Conservation (phyloP, 176 grass and related monocot genomes). For the Musa troglodytarum region DNA sequence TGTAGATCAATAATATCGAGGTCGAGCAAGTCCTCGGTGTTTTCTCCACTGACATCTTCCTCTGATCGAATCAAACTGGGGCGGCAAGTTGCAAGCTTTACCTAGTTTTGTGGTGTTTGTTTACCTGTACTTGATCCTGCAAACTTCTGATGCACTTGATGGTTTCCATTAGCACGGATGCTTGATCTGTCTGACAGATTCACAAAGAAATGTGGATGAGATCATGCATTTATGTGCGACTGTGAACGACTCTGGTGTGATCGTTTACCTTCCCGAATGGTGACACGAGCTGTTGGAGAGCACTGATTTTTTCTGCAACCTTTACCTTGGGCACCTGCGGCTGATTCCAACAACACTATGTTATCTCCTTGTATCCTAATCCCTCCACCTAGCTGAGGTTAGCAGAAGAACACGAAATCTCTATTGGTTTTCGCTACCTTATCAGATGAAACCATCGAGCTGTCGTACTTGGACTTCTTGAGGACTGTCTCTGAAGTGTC, state of each 20-base stretch:
- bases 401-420: too few species aligned
- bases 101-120: background rate
- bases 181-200: conserved; percentile 16
- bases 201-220: background rate
- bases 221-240: too few species aligned
- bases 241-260: too few species aligned
- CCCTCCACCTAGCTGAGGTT: too few species aligned
- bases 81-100: too few species aligned
- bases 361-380: background rate
- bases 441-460: background rate
- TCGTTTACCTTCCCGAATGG: conserved; percentile 21
- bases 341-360: background rate
- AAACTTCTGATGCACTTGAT: conserved; percentile 12
- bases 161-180: conserved; percentile 14
- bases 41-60: too few species aligned
- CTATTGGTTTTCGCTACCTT: background rate
- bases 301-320: conserved; percentile 18
- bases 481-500: background rate
- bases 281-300: conserved; percentile 24
- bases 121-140: conserved; percentile 16
- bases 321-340: conserved; percentile 11
- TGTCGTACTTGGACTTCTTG: conserved; percentile 7
- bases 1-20: too few species aligned
- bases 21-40: too few species aligned
- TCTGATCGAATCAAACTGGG: too few species aligned